phyloP scores from a whole-genome alignment of 1,139 yeast genomes.

The Zygosaccharomyces sapae region DNA sequence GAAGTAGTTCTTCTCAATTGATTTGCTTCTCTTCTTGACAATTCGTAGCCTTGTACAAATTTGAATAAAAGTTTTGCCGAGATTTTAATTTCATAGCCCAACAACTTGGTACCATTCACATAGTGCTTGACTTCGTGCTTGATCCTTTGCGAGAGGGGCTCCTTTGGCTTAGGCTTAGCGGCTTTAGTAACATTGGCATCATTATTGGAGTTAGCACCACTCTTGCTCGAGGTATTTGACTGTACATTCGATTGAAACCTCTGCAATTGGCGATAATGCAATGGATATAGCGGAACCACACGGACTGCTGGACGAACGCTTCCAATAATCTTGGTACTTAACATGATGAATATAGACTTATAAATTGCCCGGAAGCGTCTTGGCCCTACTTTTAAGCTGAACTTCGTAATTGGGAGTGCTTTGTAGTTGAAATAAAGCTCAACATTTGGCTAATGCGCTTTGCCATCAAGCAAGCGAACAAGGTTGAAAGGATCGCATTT shows the following conservation, averaged over 20 bases:
- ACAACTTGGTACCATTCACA: conserved; percentile 90
- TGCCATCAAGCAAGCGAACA: conserved; percentile 2
- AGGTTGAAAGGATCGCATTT: conserved; percentile 1
- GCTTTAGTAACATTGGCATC: neutral
- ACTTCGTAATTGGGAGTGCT: neutral
- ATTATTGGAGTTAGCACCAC: neutral
- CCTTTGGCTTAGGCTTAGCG: conserved; percentile 31
- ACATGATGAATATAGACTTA: conserved; percentile 1
- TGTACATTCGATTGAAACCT: conserved; percentile 6
- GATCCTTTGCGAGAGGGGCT: conserved; percentile 71
- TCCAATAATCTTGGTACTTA: conserved; percentile 3
- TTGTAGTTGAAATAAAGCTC: conserved; percentile 4
- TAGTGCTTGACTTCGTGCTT: conserved; percentile 90
- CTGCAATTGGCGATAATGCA: conserved; percentile 5
- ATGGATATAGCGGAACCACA: conserved; percentile 4
- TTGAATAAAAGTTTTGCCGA: conserved; percentile 79
- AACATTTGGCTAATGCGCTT: conserved; percentile 5
- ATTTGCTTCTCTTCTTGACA: conserved; percentile 83
- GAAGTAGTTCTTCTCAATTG: conserved; percentile 84
- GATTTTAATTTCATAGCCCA: conserved; percentile 85
- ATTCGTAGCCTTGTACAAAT: conserved; percentile 87
- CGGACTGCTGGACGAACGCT: conserved; percentile 6
- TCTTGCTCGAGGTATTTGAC: neutral
- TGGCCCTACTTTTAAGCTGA: neutral
- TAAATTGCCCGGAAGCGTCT: neutral